These are phyloP conservation scores for Harringtonia lauricola DNA, from an alignment of 2,329 filamentous ascomycete species.

Conservation along the genomic window DNA sequence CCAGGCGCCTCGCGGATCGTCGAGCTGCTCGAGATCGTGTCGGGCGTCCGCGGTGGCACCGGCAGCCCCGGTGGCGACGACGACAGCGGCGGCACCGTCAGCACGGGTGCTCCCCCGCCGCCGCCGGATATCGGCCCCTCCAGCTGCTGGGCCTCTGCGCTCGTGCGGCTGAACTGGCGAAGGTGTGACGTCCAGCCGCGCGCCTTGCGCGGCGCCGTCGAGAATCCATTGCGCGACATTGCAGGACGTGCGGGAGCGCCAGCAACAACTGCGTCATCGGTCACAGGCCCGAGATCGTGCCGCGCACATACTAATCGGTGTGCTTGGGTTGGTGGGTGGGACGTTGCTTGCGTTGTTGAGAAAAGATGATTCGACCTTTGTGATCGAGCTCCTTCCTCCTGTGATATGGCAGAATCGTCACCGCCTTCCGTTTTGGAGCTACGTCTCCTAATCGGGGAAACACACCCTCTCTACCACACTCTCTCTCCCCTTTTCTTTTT, in stretches of 20 bases:
- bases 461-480: too few relatives aligned
- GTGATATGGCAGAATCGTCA: too few relatives aligned
- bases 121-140: not conserved
- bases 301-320: too few relatives aligned
- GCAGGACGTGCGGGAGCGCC: slow-evolving; percentile 3
- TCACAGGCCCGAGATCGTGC: too few relatives aligned
- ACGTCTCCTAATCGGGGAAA: too few relatives aligned
- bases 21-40: slow-evolving; percentile 38
- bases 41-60: slow-evolving; percentile 30
- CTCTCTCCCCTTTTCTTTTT: too few relatives aligned
- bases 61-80: slow-evolving; percentile 16
- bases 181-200: slow-evolving; percentile 41
- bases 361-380: too few relatives aligned
- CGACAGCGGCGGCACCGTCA: slow-evolving; percentile 5
- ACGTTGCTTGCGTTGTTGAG: too few relatives aligned
- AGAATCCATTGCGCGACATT: slow-evolving; percentile 32
- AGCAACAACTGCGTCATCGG: too few relatives aligned
- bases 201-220: slow-evolving; percentile 32
- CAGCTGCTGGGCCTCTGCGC: slow-evolving; percentile 23
- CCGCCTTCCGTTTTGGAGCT: too few relatives aligned
- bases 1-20: slow-evolving; percentile 26
- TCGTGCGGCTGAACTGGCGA: slow-evolving; percentile 38
- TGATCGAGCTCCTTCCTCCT: too few relatives aligned
- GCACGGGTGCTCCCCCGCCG: not conserved
- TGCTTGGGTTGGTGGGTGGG: too few relatives aligned